Evolutionary conservation across 2,329 filamentous ascomycete species (phyloP).

Genomic region (Colletotrichum somersetense): DNA sequence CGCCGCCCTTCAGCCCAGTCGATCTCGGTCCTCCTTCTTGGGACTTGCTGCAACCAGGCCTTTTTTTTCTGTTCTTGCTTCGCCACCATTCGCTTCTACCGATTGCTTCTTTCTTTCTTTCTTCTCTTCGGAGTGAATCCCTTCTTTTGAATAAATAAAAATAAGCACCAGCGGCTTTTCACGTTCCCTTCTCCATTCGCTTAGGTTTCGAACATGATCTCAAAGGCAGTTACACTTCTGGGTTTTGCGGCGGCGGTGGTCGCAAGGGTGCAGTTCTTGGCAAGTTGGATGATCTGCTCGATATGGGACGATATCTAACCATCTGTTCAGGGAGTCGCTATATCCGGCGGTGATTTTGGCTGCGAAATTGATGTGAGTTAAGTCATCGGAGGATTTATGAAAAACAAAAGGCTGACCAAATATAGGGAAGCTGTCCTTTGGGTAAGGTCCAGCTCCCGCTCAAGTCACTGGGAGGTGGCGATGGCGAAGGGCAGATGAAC

Average conservation of each 20-base stretch:
- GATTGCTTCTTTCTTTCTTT: not conserved
- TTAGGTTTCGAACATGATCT: slow-evolving; percentile 32
- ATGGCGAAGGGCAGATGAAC: slow-evolving; percentile 66
- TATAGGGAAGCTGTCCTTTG: slow-evolving; percentile 55
- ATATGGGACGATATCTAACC: slow-evolving; percentile 31
- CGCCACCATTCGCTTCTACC: slow-evolving; percentile 19
- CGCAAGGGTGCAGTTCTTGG: slow-evolving; percentile 41
- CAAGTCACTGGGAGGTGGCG: slow-evolving; percentile 48
- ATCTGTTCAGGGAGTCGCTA: slow-evolving; percentile 53
- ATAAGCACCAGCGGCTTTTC: not conserved
- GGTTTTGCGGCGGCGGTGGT: slow-evolving; percentile 33
- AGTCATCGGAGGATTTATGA: not conserved
- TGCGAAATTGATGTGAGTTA: slow-evolving; percentile 58
- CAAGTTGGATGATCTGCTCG: slow-evolving; percentile 25
- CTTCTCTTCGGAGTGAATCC: slow-evolving; percentile 35
- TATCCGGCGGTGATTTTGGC: slow-evolving; percentile 63
- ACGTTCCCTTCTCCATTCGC: slow-evolving; percentile 36
- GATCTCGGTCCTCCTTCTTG: not conserved
- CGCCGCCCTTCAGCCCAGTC: slow-evolving; percentile 12
- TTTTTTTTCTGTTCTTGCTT: slow-evolving; percentile 21
- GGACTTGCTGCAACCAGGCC: slow-evolving; percentile 18
- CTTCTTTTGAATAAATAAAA: slow-evolving; percentile 7
- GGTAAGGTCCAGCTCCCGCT: slow-evolving; percentile 53
- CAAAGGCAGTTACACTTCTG: slow-evolving; percentile 34
- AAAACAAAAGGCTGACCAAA: not conserved